Conservation (phyloP, 1,284 basidiomycete species). For the Waitea zeae region DNA sequence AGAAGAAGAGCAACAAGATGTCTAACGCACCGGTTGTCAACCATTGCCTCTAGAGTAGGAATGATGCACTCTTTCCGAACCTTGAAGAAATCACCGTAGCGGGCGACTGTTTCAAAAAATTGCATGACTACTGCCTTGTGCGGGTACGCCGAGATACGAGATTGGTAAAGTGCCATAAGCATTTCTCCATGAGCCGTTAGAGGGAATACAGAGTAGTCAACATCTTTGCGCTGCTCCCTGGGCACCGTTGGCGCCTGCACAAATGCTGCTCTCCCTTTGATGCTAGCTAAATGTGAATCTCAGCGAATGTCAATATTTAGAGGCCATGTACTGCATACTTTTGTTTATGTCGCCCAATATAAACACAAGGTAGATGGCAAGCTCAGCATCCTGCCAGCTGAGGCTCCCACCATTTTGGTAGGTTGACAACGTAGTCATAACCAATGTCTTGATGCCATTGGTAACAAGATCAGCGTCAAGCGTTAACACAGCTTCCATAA, state of each 20-base stretch:
- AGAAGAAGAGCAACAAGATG: conserved; percentile 2
- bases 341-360: conserved; percentile 90
- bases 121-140: conserved; percentile 83
- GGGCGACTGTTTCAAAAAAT: conserved; percentile 84
- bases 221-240: conserved; percentile 46
- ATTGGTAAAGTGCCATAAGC: conserved; percentile 71
- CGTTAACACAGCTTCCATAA: conserved; percentile 67
- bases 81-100: conserved; percentile 96
- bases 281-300: conserved; percentile 26
- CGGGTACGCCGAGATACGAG: conserved; percentile 70
- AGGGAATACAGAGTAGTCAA: conserved; percentile 74
- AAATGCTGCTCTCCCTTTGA: conserved; percentile 62
- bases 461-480: conserved; percentile 75
- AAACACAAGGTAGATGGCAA: conserved; percentile 83
- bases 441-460: conserved; percentile 50
- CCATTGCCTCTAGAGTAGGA: conserved; percentile 78
- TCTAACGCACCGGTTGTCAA: conserved; percentile 54
- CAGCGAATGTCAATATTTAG: neutral
- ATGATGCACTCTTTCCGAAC: conserved; percentile 76
- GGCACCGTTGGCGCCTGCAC: conserved; percentile 48
- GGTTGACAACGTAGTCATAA: conserved; percentile 54
- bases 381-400: conserved; percentile 89
- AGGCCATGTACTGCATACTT: conserved; percentile 21
- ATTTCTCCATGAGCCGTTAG: conserved; percentile 87
- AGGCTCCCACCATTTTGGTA: conserved; percentile 43